Evolutionary conservation across 176 grass and related monocot species (phyloP).

Genomic region (Eremochloa ophiuroides): DNA sequence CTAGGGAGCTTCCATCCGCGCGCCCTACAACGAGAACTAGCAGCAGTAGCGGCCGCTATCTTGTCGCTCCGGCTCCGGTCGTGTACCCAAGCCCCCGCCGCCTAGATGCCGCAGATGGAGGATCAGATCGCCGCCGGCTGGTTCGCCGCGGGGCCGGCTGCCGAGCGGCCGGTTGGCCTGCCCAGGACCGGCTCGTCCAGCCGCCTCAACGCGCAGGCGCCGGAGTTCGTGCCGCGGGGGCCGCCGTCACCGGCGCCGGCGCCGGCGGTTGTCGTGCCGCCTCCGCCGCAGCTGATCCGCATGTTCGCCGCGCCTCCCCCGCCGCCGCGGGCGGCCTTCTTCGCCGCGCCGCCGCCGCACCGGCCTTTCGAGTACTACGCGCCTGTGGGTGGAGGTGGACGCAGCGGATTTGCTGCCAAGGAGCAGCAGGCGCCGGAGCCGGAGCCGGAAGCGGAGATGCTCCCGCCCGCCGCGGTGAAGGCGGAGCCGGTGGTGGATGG

Average conservation of each 20-base stretch:
- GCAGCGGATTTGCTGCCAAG: constrained; percentile 29
- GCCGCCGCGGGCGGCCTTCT: constrained; percentile 35
- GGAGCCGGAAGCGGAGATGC: constrained; percentile 25
- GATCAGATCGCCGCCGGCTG: constrained; percentile 38
- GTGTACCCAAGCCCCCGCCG: constrained; percentile 21
- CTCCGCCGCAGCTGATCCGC: constrained; percentile 38
- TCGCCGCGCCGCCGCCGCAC: constrained; percentile 34
- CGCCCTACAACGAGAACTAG: constrained; percentile 19
- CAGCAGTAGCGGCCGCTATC: constrained; percentile 17
- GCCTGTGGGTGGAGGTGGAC: constrained; percentile 5
- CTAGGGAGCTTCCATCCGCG: constrained; percentile 14
- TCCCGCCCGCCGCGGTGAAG: not conserved
- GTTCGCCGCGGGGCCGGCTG: not conserved
- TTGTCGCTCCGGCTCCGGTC: not conserved
- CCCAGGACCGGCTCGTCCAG: constrained; percentile 48
- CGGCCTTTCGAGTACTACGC: constrained; percentile 59
- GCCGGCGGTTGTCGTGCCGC: not conserved
- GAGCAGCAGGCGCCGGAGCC: constrained; percentile 37
- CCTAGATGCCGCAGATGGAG: constrained; percentile 63
- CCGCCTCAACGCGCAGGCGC: constrained; percentile 71
- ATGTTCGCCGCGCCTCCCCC: constrained; percentile 42
- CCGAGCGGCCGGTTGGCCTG: constrained; percentile 34
- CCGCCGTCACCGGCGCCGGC: not conserved
- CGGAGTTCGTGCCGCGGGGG: constrained; percentile 70
- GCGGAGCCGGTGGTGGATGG: constrained; percentile 37